These are phyloP conservation scores for Apiospora rasikravindrae DNA, from an alignment of 2,329 filamentous ascomycete species.

Conservation along the genomic window DNA sequence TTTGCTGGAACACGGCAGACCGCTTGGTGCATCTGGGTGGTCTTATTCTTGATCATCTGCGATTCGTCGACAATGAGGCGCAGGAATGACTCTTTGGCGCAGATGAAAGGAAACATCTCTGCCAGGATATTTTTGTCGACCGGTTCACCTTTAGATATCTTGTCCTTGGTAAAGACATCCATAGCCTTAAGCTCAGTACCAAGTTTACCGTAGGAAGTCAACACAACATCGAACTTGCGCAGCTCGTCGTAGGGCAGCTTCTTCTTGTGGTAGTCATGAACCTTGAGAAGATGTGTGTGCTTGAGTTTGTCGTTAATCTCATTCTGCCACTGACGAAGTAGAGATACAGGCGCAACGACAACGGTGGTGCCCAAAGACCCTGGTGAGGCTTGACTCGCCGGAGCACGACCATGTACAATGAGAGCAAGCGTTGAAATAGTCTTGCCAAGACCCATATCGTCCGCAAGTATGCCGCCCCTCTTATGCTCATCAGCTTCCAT, in stretches of 20 bases:
- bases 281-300: constrained; percentile 60
- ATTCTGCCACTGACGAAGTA: constrained; percentile 36
- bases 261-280: constrained; percentile 74
- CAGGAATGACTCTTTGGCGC: constrained; percentile 65
- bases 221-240: constrained; percentile 71
- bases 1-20: constrained; percentile 62
- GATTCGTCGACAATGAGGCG: constrained; percentile 80
- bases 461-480: constrained; percentile 78
- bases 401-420: constrained; percentile 56
- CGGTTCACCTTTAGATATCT: constrained; percentile 45
- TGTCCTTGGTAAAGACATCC: constrained; percentile 56
- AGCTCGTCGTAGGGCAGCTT: constrained; percentile 65
- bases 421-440: constrained; percentile 83
- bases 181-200: constrained; percentile 69
- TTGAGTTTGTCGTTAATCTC: constrained; percentile 69
- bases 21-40: constrained; percentile 65
- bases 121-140: constrained; percentile 44
- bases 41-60: constrained; percentile 79
- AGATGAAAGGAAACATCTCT: constrained; percentile 62
- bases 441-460: constrained; percentile 86
- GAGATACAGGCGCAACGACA: constrained; percentile 32
- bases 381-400: neutral
- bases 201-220: constrained; percentile 79
- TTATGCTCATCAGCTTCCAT: constrained; percentile 75
- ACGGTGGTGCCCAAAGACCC: constrained; percentile 17